Evolutionary conservation across 2,329 filamentous ascomycete genomes (phyloP).

Genomic region (Sarocladium oryzae): DNA sequence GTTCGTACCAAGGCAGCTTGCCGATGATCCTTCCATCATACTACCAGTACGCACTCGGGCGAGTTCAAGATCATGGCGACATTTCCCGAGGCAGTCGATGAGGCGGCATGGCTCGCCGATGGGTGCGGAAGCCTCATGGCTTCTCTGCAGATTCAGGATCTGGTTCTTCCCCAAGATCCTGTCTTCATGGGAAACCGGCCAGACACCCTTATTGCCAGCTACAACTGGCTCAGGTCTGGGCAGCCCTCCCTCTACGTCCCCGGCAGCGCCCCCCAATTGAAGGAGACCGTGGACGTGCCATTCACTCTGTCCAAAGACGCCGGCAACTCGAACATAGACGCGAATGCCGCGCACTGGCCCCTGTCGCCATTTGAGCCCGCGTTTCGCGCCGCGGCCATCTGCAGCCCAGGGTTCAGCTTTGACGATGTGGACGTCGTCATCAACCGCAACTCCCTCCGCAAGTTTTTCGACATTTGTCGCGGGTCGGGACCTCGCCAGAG

Average conservation of each 20-base stretch:
- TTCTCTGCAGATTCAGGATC: neutral
- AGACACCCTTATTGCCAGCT: neutral
- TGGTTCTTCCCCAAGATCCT: neutral
- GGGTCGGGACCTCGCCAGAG: conserved; percentile 1
- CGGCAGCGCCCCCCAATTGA: neutral
- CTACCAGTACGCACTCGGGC: no score
- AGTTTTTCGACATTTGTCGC: conserved; percentile 19
- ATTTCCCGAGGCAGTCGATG: no score
- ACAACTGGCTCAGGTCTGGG: neutral
- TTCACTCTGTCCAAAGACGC: neutral
- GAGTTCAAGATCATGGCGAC: no score
- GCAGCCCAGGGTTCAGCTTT: conserved; percentile 19
- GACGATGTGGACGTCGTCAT: conserved; percentile 22
- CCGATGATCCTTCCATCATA: no score
- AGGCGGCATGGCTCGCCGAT: no score
- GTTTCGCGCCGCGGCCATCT: conserved; percentile 20
- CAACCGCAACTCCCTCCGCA: conserved; percentile 19
- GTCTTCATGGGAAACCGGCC: neutral
- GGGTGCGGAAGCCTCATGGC: neutral
- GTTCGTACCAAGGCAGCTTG: no score
- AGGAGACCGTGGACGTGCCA: neutral
- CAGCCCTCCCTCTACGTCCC: neutral
- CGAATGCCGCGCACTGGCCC: neutral
- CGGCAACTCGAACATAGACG: neutral
- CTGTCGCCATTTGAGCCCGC: conserved; percentile 20